phyloP scores from a whole-genome alignment of 1,139 yeast genomes.

The Nakaseomyces sp. region DNA sequence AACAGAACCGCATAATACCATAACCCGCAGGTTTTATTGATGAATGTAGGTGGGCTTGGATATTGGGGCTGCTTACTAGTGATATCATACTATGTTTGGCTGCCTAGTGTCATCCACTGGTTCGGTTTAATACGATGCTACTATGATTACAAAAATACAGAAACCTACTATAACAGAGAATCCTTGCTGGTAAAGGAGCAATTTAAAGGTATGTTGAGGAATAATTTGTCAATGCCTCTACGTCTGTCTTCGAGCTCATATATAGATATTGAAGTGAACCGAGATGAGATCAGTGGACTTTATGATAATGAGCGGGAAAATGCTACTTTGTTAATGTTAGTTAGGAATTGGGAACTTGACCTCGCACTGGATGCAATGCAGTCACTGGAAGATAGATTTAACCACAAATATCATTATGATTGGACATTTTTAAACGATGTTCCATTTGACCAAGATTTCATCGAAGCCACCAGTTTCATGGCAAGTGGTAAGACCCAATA shows the following conservation, averaged over 20 bases:
- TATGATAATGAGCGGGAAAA: slow-evolving; percentile 35
- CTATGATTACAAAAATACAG: not conserved
- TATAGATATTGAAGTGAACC: slow-evolving; percentile 24
- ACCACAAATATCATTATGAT: slow-evolving; percentile 60
- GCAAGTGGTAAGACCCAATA: slow-evolving; percentile 62
- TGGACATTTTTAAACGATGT: slow-evolving; percentile 88
- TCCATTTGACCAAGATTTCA: slow-evolving; percentile 63
- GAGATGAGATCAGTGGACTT: not conserved
- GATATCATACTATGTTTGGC: not conserved
- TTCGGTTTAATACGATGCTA: not conserved
- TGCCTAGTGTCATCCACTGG: not conserved
- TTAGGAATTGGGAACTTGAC: slow-evolving; percentile 55
- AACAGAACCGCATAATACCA: no score
- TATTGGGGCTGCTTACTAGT: not conserved
- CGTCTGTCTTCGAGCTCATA: slow-evolving; percentile 40
- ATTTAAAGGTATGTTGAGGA: not conserved
- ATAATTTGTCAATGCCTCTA: not conserved
- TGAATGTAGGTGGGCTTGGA: not conserved
- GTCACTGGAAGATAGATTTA: slow-evolving; percentile 59
- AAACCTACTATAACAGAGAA: not conserved
- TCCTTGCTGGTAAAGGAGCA: slow-evolving; percentile 1
- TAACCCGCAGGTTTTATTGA: not conserved
- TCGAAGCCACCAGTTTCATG: slow-evolving; percentile 61
- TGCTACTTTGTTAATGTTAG: slow-evolving; percentile 64
- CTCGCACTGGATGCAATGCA: slow-evolving; percentile 60